A percentile compares a stretch with the other conserved stretches of the same genome.
These are phyloP conservation scores for Lolium perenne DNA, from an alignment of 176 grass and related monocot genomes.

Conservation along the genomic window DNA sequence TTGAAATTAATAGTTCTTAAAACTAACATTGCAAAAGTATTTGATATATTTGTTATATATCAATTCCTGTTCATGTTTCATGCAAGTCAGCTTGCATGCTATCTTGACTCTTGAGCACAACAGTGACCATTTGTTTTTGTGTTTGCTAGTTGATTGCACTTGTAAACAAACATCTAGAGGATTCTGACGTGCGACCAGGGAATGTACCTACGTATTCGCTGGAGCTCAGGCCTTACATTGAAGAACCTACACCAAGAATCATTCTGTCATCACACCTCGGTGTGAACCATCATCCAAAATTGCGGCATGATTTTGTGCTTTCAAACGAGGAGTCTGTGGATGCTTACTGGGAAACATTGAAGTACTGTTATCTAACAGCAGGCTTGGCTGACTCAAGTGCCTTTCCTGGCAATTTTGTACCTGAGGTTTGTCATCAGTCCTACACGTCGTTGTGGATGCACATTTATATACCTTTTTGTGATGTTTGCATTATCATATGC, in stretches of 20 bases:
- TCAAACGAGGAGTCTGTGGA: conserved; percentile 65
- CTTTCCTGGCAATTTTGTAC: conserved; percentile 82
- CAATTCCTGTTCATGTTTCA: conserved; percentile 12
- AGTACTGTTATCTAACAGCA: conserved; percentile 78
- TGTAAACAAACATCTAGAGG: conserved; percentile 55
- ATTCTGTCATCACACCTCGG: conserved; percentile 54
- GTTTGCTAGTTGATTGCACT: conserved; percentile 72
- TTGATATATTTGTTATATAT: background rate
- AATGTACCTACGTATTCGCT: conserved; percentile 63
- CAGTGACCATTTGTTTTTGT: conserved; percentile 23
- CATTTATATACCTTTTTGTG: background rate
- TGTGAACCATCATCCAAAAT: conserved; percentile 48
- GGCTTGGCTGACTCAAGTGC: conserved; percentile 59
- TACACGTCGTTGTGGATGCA: background rate
- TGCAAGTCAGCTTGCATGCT: conserved; percentile 25
- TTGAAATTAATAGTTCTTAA: conserved; percentile 27
- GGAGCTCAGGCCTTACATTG: conserved; percentile 92
- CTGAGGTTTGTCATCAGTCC: conserved; percentile 57
- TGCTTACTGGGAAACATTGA: conserved; percentile 94
- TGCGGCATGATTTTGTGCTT: conserved; percentile 91
- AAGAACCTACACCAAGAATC: conserved; percentile 73
- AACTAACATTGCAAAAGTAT: background rate
- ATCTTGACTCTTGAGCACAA: background rate
- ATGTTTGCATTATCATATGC: background rate
- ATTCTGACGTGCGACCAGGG: conserved; percentile 48